phyloP scores from a whole-genome alignment of 495 filamentous ascomycete species.

The Cenococcum geophilum region DNA sequence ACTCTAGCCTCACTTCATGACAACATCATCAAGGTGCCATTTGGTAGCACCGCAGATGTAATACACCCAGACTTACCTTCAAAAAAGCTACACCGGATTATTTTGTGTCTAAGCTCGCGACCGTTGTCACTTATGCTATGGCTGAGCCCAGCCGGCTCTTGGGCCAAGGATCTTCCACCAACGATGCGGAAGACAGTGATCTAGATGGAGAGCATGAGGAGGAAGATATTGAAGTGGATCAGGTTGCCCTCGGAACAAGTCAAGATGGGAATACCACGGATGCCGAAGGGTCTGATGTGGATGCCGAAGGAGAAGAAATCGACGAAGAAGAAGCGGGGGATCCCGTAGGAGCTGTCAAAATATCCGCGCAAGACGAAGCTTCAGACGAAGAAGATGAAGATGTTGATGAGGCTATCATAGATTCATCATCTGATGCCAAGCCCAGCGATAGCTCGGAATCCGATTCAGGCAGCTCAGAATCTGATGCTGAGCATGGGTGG shows the following conservation, averaged over 20 bases:
- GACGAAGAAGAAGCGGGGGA: constrained; percentile 48
- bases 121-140: constrained; percentile 35
- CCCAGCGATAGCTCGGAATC: constrained; percentile 38
- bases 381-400: constrained; percentile 31
- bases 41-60: constrained; percentile 16
- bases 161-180: constrained; percentile 19
- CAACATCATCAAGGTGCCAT: constrained; percentile 14
- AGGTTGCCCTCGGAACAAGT: constrained; percentile 12
- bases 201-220: constrained; percentile 42
- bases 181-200: constrained; percentile 42
- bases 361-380: constrained; percentile 31
- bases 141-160: constrained; percentile 35
- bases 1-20: constrained; percentile 19
- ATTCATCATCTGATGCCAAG: constrained; percentile 29
- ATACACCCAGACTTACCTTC: neutral
- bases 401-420: constrained; percentile 24
- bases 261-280: constrained; percentile 34
- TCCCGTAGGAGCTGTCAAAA: constrained; percentile 70
- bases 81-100: constrained; percentile 29
- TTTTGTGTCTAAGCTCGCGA: constrained; percentile 33
- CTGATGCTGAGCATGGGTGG: constrained; percentile 65
- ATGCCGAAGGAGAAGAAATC: constrained; percentile 39
- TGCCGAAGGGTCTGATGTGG: constrained; percentile 38
- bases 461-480: constrained; percentile 55
- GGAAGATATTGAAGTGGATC: constrained; percentile 36